Conservation (phyloP, 495 filamentous ascomycete genomes). For the Lasiosphaeria hispida region DNA sequence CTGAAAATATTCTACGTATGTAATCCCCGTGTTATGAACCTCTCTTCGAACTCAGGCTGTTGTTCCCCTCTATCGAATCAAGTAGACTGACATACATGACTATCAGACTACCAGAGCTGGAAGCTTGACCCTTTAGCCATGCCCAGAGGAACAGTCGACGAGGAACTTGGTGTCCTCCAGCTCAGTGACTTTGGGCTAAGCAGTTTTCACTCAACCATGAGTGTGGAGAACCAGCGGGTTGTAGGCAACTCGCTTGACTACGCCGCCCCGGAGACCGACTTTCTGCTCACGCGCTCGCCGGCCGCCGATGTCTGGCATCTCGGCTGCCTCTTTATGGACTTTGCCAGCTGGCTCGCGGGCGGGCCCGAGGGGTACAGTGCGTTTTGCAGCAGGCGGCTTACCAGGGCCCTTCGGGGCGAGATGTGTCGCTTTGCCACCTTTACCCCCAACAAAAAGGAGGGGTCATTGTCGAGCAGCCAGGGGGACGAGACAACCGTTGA, state of each 20-base stretch:
- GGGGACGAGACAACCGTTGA: neutral
- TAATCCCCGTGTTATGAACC: too few relatives aligned
- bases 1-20: neutral
- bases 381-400: neutral
- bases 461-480: too few relatives aligned
- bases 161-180: conserved; percentile 1
- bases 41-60: too few relatives aligned
- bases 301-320: conserved; percentile 7
- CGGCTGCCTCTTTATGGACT: conserved; percentile 6
- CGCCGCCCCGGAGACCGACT: conserved; percentile 5
- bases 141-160: neutral
- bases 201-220: neutral
- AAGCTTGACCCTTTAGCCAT: neutral
- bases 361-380: conserved; percentile 1
- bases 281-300: conserved; percentile 3
- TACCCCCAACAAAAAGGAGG: neutral
- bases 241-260: neutral
- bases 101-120: neutral
- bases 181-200: conserved; percentile 6
- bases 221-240: neutral
- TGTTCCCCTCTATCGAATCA: too few relatives aligned
- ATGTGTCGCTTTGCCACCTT: conserved; percentile 2
- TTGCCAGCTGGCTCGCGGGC: neutral
- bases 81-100: too few relatives aligned
- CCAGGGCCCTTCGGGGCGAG: neutral